Evolutionary conservation across 768 basidiomycete species (phyloP).

Genomic region (Pisolithus marmoratus): DNA sequence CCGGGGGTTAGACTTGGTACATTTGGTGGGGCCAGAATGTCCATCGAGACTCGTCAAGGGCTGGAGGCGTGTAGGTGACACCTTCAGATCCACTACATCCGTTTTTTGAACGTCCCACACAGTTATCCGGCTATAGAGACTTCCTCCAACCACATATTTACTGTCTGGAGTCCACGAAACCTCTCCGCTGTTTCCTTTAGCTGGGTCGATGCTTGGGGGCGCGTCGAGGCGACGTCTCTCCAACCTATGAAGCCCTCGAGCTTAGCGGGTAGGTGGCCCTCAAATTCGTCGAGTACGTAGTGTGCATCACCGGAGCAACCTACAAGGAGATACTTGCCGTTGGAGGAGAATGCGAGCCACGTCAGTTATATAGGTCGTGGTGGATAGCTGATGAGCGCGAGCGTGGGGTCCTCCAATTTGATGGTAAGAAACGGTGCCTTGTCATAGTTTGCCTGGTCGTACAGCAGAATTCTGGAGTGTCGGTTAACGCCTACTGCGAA

Average conservation of each 20-base stretch:
- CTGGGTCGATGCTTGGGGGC: constrained; percentile 57
- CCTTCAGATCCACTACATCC: constrained; percentile 51
- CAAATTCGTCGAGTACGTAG: constrained; percentile 89
- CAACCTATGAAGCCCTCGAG: constrained; percentile 80
- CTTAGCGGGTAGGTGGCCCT: constrained; percentile 77
- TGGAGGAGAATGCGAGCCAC: constrained; percentile 82
- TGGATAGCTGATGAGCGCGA: constrained; percentile 72
- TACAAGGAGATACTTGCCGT: constrained; percentile 85
- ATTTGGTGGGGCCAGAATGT: constrained; percentile 78
- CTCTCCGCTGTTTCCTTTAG: constrained; percentile 84
- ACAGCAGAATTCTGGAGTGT: constrained; percentile 77
- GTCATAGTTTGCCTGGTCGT: constrained; percentile 83
- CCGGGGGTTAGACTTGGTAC: constrained; percentile 87
- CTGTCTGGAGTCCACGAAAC: constrained; percentile 94
- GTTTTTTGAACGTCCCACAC: constrained; percentile 79
- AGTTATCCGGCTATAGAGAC: constrained; percentile 75
- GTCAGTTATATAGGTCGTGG: constrained; percentile 89
- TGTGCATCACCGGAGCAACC: constrained; percentile 92
- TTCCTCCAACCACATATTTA: constrained; percentile 82
- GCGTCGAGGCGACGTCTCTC: constrained; percentile 55
- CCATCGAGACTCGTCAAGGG: constrained; percentile 60
- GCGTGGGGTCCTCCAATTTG: constrained; percentile 74
- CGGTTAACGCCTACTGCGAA: constrained; percentile 85
- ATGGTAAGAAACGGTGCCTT: constrained; percentile 88
- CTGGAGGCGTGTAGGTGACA: constrained; percentile 44